A percentile compares a stretch with the other conserved stretches of the same genome.
phyloP scores from a whole-genome alignment of 164 flowering plant species.

The Nymphaea thermarum region DNA sequence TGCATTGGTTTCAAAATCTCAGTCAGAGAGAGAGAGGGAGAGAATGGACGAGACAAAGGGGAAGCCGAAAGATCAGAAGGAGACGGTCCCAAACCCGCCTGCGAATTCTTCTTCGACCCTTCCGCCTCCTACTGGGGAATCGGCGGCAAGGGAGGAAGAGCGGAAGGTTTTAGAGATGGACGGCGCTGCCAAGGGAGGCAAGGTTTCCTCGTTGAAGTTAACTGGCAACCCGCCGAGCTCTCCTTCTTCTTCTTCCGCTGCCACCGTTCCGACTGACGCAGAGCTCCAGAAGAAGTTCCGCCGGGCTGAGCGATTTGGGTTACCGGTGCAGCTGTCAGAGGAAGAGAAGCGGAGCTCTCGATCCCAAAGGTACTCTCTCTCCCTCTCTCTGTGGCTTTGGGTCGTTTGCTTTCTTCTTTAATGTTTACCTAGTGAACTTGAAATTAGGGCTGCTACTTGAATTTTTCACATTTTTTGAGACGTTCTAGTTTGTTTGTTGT shows the following conservation, averaged over 20 bases:
- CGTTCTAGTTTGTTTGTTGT: neutral
- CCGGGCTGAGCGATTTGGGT: conserved; percentile 36
- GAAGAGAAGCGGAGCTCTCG: conserved; percentile 31
- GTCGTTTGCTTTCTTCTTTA: neutral
- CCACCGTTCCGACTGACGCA: conserved; percentile 3
- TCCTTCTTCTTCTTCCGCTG: neutral
- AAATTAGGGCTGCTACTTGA: too few relatives aligned
- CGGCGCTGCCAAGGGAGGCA: neutral
- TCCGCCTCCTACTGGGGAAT: neutral
- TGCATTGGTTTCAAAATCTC: neutral
- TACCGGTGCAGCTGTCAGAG: conserved; percentile 31
- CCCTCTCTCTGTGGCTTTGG: neutral
- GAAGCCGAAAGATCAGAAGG: neutral
- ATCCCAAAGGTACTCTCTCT: conserved; percentile 25
- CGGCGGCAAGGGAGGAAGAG: neutral
- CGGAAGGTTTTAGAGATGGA: neutral
- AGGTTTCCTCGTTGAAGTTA: neutral
- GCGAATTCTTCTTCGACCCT: neutral
- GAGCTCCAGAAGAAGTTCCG: conserved; percentile 27
- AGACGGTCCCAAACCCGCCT: neutral
- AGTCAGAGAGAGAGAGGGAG: neutral
- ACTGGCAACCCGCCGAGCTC: neutral
- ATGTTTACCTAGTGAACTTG: neutral
- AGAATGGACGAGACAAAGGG: neutral
- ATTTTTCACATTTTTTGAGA: neutral